A percentile compares a stretch with the other conserved stretches of the same genome.
Evolutionary conservation across 495 filamentous ascomycete genomes (phyloP).

Genomic region (Monascus purpureus): DNA sequence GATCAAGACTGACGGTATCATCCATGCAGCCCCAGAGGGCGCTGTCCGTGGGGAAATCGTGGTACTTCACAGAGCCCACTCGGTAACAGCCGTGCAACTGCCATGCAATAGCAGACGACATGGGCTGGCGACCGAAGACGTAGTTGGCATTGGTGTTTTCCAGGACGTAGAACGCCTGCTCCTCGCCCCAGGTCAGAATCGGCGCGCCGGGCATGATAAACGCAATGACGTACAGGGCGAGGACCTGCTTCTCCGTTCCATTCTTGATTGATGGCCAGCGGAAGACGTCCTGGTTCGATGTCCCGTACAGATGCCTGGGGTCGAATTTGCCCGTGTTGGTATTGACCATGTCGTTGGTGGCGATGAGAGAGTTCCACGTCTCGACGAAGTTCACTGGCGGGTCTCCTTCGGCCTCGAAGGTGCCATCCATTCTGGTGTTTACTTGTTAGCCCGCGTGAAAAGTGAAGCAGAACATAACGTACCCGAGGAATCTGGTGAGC

Average conservation of each 20-base stretch:
- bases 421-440: constrained; percentile 21
- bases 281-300: constrained; percentile 38
- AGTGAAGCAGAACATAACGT: neutral
- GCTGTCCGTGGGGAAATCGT: constrained; percentile 27
- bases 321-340: constrained; percentile 35
- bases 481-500: constrained; percentile 31
- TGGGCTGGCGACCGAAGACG: constrained; percentile 32
- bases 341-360: constrained; percentile 32
- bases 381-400: constrained; percentile 27
- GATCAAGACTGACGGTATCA: constrained; percentile 35
- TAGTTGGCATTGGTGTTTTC: constrained; percentile 35
- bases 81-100: constrained; percentile 38
- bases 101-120: constrained; percentile 34
- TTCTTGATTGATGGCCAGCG: constrained; percentile 36
- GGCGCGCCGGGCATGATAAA: constrained; percentile 34
- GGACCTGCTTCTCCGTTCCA: constrained; percentile 29
- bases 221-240: constrained; percentile 31
- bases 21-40: constrained; percentile 29
- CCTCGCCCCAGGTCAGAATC: constrained; percentile 33
- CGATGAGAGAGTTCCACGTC: constrained; percentile 23
- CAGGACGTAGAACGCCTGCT: constrained; percentile 34
- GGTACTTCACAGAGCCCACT: constrained; percentile 26
- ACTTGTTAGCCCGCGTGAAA: neutral
- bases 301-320: constrained; percentile 34
- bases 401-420: constrained; percentile 22